Percentiles rank a stretch among this genome's conserved stretches.
Conservation (phyloP, 179 eudicot genomes). For the Camellia oleifera region DNA sequence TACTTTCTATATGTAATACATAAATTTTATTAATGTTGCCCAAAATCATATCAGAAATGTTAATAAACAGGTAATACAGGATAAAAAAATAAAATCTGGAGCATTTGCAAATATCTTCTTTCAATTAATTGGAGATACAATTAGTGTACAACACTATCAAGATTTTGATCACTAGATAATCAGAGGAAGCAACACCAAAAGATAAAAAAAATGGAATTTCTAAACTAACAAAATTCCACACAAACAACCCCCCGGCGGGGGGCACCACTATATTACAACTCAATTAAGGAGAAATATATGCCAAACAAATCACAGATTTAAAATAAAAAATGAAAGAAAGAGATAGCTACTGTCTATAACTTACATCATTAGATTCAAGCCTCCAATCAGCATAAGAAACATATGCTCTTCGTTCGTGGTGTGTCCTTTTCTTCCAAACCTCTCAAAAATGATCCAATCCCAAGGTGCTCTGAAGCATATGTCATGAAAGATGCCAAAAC, state of each 20-base stretch:
- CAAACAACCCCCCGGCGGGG: not conserved
- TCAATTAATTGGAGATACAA: not conserved
- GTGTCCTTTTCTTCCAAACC: constrained; percentile 73
- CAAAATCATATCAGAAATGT: not conserved
- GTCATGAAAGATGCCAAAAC: constrained; percentile 89
- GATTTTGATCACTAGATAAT: not conserved
- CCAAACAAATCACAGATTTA: not conserved
- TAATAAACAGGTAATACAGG: not conserved
- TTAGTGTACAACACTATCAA: not conserved
- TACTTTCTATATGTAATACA: no score
- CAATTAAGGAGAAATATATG: not conserved
- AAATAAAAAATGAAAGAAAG: not conserved
- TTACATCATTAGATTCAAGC: constrained; percentile 15
- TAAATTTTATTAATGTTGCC: no score
- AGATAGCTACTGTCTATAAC: not conserved
- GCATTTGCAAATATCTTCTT: not conserved
- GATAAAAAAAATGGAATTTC: not conserved
- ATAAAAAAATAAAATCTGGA: not conserved
- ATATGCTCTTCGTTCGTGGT: constrained; percentile 45
- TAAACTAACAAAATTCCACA: not conserved
- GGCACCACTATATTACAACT: constrained; percentile 6
- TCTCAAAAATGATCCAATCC: constrained; percentile 63
- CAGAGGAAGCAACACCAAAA: not conserved
- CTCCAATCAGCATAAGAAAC: constrained; percentile 44
- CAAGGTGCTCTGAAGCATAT: constrained; percentile 88